A percentile compares a stretch with the other conserved stretches of the same genome.
These are phyloP conservation scores for Calocybe gangraenosa DNA, from an alignment of 768 basidiomycete genomes.

Conservation along the genomic window DNA sequence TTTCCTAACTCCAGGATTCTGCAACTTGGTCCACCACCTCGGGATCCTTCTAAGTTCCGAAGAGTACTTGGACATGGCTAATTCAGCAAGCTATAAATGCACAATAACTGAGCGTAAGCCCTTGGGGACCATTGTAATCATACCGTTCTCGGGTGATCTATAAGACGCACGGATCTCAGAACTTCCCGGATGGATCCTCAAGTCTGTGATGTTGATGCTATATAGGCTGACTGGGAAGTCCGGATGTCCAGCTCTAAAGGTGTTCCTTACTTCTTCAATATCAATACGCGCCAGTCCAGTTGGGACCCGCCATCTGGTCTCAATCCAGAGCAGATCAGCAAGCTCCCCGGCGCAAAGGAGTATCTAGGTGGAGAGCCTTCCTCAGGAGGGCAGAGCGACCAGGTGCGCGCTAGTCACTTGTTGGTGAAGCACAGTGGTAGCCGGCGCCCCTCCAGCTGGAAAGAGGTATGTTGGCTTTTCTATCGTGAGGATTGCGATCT, in stretches of 20 bases:
- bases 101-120: slow-evolving; percentile 1
- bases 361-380: slow-evolving; percentile 24
- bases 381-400: slow-evolving; percentile 25
- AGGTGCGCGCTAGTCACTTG: slow-evolving; percentile 93
- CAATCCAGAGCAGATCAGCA: slow-evolving; percentile 51
- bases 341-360: slow-evolving; percentile 70
- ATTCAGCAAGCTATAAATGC: slow-evolving; percentile 35
- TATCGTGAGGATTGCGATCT: slow-evolving; percentile 4
- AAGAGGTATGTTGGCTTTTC: slow-evolving; percentile 51
- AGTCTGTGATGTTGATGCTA: neutral
- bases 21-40: slow-evolving; percentile 37
- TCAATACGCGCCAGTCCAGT: slow-evolving; percentile 58
- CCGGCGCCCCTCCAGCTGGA: slow-evolving; percentile 78
- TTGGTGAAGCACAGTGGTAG: slow-evolving; percentile 88
- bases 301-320: slow-evolving; percentile 77
- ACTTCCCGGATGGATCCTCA: too few relatives aligned
- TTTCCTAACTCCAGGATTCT: slow-evolving; percentile 20
- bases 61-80: slow-evolving; percentile 48
- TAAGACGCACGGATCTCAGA: too few relatives aligned
- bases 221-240: slow-evolving; percentile 67
- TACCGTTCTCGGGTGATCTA: slow-evolving; percentile 48
- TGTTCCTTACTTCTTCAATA: slow-evolving; percentile 88
- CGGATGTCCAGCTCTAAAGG: slow-evolving; percentile 76
- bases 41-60: slow-evolving; percentile 33
- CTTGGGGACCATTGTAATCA: slow-evolving; percentile 7